Evolutionary conservation across 805 yeast species (phyloP), one percentile per base, ranked within the genome.

Genomic region (Metschnikowia gruessii): DNA sequence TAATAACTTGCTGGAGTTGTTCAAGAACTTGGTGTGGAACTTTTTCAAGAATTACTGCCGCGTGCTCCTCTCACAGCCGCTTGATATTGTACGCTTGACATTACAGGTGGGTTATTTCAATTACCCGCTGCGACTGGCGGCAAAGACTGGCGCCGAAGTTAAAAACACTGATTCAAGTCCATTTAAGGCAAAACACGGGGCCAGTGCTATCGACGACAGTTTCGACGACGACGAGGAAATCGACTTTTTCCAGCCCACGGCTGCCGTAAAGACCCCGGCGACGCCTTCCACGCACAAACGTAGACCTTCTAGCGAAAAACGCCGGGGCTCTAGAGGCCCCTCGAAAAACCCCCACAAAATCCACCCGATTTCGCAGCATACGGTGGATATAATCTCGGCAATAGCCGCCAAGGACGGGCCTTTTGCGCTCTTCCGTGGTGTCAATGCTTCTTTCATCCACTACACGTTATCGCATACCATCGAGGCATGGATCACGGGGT

Each of bases 401-500:
- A 78, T 77, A 45, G 76, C 78, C 56, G 77, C 89, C 19, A 82
- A 75, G 66, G 96, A 76, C 59, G 96, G 85, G 21, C 83, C 82
- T 16, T 70, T 80, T 55, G 89, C 90, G 3, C 64, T 84, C 9
- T 82, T 87, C 72, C 75, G 87, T 58, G 88, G 90, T 10, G 76
- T 82, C 34, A 85, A 87, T 60, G 85, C 96, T 2, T 76, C 95
- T 0, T 92, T 90, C 58, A 73, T 94, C 16, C 77, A 85, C 60
- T 84, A 79, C 44, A 85, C 95, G 0, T 70, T 89, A 16, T 79
- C 84, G 2, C 80, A 82, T 40, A 85, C 96, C 0, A 68, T 90
- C 38, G 92, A 87, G 59, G 88, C 96, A 1, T 91, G 98, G 97
- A 74, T 90, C 40, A 85, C 95, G 0, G 97, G 97, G 3, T 80